Base-by-base conservation (phyloP, 169 alveolate genomes). In the Pseudocohnilembus persalinus region DNA sequence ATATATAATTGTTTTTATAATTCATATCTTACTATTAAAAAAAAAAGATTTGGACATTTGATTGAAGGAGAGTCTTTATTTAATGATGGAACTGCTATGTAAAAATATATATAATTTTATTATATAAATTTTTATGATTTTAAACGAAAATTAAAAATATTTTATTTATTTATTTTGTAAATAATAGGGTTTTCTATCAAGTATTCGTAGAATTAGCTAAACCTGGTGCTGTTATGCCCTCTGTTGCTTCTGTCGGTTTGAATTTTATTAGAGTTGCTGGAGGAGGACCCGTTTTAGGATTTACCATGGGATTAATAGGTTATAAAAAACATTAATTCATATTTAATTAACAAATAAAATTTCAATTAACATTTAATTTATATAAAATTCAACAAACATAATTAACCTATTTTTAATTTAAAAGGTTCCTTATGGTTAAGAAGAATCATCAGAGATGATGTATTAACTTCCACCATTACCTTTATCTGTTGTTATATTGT, bases 81-180 rank as follows among this genome's bases (percentile, higher is more conserved):
- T 0, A 93, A 93, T 74, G 96, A 93, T 81, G 96, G 93, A 30
- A 92, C 93, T n/a, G 95, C 93, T 25, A 81, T 89, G 91, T n/a
- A n/a, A n/a, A n/a, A n/a, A n/a, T n/a, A n/a, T n/a, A n/a, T n/a
- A n/a, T n/a, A n/a, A n/a, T n/a, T n/a, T n/a, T n/a, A n/a, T n/a
- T n/a, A n/a, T n/a, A n/a, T n/a, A n/a, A n/a, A n/a, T n/a, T n/a
- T n/a, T n/a, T n/a, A n/a, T n/a, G n/a, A n/a, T n/a, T n/a, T n/a
- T n/a, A n/a, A n/a, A n/a, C n/a, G n/a, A n/a, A n/a, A n/a, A n/a
- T n/a, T n/a, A n/a, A n/a, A n/a, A n/a, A n/a, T n/a, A n/a, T n/a
- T n/a, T n/a, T n/a, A n/a, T n/a, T n/a, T n/a, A n/a, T n/a, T n/a
- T n/a, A n/a, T n/a, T n/a, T n/a, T n/a, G n/a, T n/a, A n/a, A n/a